phyloP scores from a whole-genome alignment of 192 early-diverging fungal genomes.

The Coemansia guatemalensis region DNA sequence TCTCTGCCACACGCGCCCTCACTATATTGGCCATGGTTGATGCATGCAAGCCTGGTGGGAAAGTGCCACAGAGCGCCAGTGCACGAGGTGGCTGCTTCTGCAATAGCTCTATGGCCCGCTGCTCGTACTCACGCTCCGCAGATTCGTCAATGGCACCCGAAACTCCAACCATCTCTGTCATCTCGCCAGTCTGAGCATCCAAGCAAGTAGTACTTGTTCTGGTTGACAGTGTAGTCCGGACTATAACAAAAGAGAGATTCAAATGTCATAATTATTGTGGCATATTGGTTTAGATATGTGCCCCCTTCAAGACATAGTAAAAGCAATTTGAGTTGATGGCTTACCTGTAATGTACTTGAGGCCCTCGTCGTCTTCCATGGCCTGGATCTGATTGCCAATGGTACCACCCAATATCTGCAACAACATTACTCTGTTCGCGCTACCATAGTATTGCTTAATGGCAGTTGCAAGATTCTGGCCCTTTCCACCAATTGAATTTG shows the following conservation, averaged over 20 bases:
- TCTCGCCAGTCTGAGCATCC: constrained; percentile 18
- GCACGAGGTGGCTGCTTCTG: constrained; percentile 16
- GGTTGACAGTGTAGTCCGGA: constrained; percentile 9
- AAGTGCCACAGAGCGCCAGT: constrained; percentile 36
- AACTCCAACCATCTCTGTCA: constrained; percentile 40
- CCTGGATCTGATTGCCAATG: constrained; percentile 29
- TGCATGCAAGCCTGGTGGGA: constrained; percentile 21
- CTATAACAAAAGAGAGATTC: not conserved
- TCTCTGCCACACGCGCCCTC: not conserved
- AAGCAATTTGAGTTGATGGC: too few species aligned
- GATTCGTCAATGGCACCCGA: constrained; percentile 13
- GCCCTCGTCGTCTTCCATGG: constrained; percentile 13
- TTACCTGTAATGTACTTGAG: constrained; percentile 22
- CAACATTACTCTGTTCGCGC: constrained; percentile 15
- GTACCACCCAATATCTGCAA: constrained; percentile 34
- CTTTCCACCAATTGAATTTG: constrained; percentile 41
- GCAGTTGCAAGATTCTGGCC: constrained; percentile 45
- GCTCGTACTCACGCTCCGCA: constrained; percentile 14
- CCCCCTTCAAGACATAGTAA: too few species aligned
- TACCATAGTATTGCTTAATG: constrained; percentile 16
- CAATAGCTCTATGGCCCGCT: constrained; percentile 6
- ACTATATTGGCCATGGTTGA: constrained; percentile 16
- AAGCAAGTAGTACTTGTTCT: constrained; percentile 37
- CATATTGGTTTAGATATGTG: too few species aligned
- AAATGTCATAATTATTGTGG: too few species aligned